Base-by-base conservation (phyloP, 148 eudicot species). In the Spergularia marina region DNA sequence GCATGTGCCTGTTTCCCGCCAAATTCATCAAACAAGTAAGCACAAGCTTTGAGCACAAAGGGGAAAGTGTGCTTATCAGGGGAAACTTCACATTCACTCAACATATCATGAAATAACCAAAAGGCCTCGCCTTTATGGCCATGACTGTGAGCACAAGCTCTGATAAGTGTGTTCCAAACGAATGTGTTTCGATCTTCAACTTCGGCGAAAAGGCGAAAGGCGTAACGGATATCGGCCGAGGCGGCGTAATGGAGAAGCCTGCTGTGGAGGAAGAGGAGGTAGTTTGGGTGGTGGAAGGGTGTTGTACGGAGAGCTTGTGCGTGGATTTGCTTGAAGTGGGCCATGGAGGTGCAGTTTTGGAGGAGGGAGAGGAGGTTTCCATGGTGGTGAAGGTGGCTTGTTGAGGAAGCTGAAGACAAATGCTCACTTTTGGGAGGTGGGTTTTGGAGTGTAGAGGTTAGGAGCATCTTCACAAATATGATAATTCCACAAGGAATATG, bases 41-140 rank as follows among this genome's bases (percentile, higher is more conserved):
- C 90, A 74, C 95, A 92, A 10, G 91, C 90, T 70, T 90, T 92
- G 5, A 90, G 86, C 60, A 92, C 89, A 54, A 87, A 87, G 0
- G 93, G 90, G 70, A 83, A 90, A 21, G 95, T 92, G 62, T 90
- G 91, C 39, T 89, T 90, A 75, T 92, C 97, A 30, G 94, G 92
- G 17, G 17, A 4, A 55, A 81, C 81, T 51, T 10, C 44, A 15
- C 73, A 86, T 12, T 70, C 77, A 53, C 41, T 53, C 71, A 90
- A 52, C 86, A 90, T 82, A 0, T 84, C 59, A 20, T n/a, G n/a
- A n/a, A 13, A 71, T 85, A 92, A n/a, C n/a, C 12, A 86, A 70
- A 90, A 71, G 11, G 91, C 91, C 13, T 70, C 58, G 5, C 68
- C 4, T 76, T 90, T 92, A 30, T 71, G 77, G 76, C 68, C 30